Evolutionary conservation across 179 eudicot species (phyloP).

Genomic region (Silene coronaria): DNA sequence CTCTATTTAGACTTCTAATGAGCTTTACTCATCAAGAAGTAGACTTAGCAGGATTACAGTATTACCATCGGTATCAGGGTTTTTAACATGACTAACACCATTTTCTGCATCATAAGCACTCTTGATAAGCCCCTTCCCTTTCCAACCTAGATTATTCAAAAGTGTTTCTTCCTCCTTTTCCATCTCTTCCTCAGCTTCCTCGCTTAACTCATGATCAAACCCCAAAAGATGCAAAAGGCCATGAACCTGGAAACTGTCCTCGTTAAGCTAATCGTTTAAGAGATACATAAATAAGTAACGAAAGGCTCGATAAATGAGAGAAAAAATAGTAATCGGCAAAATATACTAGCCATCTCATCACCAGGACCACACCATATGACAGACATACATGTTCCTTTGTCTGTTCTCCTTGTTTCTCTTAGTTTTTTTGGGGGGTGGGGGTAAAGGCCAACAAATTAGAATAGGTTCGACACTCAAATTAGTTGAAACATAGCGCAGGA

Average conservation of each 20-base stretch:
- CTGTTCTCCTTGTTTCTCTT: neutral
- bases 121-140: conserved; percentile 82
- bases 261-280: conserved; percentile 2
- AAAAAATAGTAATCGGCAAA: neutral
- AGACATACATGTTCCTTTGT: neutral
- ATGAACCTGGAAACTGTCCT: conserved; percentile 52
- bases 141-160: conserved; percentile 72
- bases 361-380: neutral
- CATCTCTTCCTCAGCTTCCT: conserved; percentile 91
- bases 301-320: neutral
- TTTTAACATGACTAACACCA: conserved; percentile 34
- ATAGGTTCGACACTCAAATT: too few relatives aligned
- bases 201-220: conserved; percentile 87
- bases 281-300: neutral
- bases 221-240: conserved; percentile 90
- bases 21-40: neutral
- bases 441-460: neutral
- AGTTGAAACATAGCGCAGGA: too few relatives aligned
- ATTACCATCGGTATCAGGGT: conserved; percentile 54
- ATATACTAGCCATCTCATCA: neutral
- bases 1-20: conserved; percentile 7
- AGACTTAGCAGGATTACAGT: conserved; percentile 13
- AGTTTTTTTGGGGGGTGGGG: neutral
- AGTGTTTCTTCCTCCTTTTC: conserved; percentile 68
- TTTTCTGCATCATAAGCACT: conserved; percentile 54